Percentiles rank a stretch among this genome's conserved stretches.
Evolutionary conservation across 768 basidiomycete species (phyloP).

Genomic region (Tricholoma sp.): DNA sequence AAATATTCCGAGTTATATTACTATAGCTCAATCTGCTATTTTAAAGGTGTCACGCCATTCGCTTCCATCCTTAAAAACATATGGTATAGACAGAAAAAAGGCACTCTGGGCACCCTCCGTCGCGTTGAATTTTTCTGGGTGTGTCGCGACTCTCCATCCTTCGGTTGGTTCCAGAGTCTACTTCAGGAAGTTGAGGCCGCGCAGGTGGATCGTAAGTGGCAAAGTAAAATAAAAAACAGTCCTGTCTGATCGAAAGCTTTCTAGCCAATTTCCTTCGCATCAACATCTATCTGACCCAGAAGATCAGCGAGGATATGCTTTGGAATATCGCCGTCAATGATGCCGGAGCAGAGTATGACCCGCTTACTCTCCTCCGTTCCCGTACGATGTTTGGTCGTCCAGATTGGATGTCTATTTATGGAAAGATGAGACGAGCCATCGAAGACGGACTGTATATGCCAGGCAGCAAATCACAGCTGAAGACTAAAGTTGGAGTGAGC

Average conservation of each 20-base stretch:
- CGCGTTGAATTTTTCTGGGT: conserved; percentile 96
- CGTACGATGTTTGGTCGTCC: conserved; percentile 92
- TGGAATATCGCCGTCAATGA: conserved; percentile 92
- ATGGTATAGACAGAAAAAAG: conserved; percentile 86
- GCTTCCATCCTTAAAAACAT: conserved; percentile 94
- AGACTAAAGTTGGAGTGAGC: conserved; percentile 80
- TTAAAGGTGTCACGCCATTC: conserved; percentile 83
- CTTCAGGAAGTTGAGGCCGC: conserved; percentile 85
- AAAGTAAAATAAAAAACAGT: not conserved
- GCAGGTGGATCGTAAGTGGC: conserved; percentile 77
- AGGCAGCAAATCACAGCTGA: conserved; percentile 71
- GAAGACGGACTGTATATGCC: conserved; percentile 80
- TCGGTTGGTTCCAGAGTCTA: conserved; percentile 93
- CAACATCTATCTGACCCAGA: conserved; percentile 86
- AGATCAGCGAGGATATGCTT: conserved; percentile 80
- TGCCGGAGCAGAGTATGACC: conserved; percentile 80
- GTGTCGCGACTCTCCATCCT: conserved; percentile 91
- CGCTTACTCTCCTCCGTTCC: conserved; percentile 81
- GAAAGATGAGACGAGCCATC: conserved; percentile 69
- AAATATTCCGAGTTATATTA: not conserved
- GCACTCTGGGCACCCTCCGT: conserved; percentile 72
- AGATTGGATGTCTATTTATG: conserved; percentile 82
- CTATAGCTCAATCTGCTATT: conserved; percentile 2
- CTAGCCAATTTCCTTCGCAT: conserved; percentile 89
- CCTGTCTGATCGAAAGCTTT: conserved; percentile 5